A percentile compares a stretch with the other conserved stretches of the same genome.
These are phyloP conservation scores for Exophiala aquamarina DNA, from an alignment of 2,329 filamentous ascomycete genomes.

Conservation along the genomic window DNA sequence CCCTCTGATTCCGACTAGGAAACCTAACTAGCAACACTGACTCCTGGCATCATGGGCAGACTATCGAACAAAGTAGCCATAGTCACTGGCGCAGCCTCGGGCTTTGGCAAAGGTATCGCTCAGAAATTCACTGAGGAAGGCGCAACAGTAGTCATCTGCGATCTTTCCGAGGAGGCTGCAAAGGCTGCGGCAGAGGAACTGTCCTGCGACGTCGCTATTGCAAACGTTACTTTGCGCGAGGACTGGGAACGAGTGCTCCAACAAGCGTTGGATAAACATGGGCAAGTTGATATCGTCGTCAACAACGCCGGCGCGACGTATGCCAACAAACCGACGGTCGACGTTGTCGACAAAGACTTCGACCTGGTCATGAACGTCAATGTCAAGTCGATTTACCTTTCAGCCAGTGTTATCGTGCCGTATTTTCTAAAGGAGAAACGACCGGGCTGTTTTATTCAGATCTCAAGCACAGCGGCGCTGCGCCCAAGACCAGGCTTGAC, in stretches of 20 bases:
- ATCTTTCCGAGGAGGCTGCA: conserved; percentile 11
- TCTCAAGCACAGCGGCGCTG: conserved; percentile 18
- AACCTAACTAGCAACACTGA: neutral
- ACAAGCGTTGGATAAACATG: conserved; percentile 41
- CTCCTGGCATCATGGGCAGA: conserved; percentile 29
- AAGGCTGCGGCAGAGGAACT: conserved; percentile 18
- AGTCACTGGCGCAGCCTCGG: conserved; percentile 44
- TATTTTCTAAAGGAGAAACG: conserved; percentile 17
- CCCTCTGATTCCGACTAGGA: too few species aligned
- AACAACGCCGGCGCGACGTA: conserved; percentile 53
- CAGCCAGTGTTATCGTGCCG: conserved; percentile 20
- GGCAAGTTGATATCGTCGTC: conserved; percentile 49
- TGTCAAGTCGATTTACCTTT: conserved; percentile 23
- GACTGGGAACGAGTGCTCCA: conserved; percentile 36
- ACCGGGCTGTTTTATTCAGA: conserved; percentile 18
- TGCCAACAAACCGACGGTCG: conserved; percentile 40
- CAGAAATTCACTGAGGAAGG: conserved; percentile 37
- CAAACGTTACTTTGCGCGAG: conserved; percentile 18
- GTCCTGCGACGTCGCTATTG: conserved; percentile 8
- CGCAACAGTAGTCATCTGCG: conserved; percentile 36
- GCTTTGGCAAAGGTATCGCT: conserved; percentile 42
- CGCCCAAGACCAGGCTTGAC: conserved; percentile 19
- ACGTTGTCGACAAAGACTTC: conserved; percentile 47
- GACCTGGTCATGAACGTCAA: conserved; percentile 50
- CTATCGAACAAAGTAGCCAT: conserved; percentile 37